phyloP scores from a whole-genome alignment of 2,329 filamentous ascomycete genomes.

The Aspergillus sp. region DNA sequence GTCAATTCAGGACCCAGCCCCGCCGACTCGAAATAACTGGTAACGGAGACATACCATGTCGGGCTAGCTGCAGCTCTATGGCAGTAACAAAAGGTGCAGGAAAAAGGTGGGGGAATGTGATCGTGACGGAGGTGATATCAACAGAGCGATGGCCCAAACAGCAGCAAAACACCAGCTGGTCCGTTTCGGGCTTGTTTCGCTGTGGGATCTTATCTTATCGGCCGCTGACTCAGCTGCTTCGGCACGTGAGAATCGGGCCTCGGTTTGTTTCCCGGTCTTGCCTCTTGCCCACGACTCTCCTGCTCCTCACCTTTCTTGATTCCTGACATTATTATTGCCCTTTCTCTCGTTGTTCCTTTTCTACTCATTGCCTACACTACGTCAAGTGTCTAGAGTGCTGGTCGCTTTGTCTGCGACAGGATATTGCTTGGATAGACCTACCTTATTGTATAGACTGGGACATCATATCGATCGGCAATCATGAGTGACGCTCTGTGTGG shows the following conservation, averaged over 20 bases:
- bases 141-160: conserved; percentile 15
- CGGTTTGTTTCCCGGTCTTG: conserved; percentile 21
- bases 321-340: background rate
- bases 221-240: conserved; percentile 19
- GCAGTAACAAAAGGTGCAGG: conserved; percentile 8
- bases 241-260: conserved; percentile 32
- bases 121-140: conserved; percentile 10
- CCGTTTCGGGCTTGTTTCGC: conserved; percentile 22
- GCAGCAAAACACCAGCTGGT: conserved; percentile 33
- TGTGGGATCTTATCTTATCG: conserved; percentile 37
- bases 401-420: background rate
- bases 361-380: conserved; percentile 10
- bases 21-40: conserved; percentile 1
- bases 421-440: background rate
- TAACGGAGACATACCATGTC: conserved; percentile 28
- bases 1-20: conserved; percentile 16
- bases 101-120: background rate
- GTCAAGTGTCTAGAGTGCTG: background rate
- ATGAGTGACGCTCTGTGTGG: conserved; percentile 75
- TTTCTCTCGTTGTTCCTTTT: conserved; percentile 7
- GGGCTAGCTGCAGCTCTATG: conserved; percentile 18
- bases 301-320: conserved; percentile 10
- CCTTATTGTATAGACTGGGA: background rate
- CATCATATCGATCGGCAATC: conserved; percentile 26
- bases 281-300: conserved; percentile 18